Evolutionary conservation across 148 eudicot genomes (phyloP).

Genomic region (Cornus florida): DNA sequence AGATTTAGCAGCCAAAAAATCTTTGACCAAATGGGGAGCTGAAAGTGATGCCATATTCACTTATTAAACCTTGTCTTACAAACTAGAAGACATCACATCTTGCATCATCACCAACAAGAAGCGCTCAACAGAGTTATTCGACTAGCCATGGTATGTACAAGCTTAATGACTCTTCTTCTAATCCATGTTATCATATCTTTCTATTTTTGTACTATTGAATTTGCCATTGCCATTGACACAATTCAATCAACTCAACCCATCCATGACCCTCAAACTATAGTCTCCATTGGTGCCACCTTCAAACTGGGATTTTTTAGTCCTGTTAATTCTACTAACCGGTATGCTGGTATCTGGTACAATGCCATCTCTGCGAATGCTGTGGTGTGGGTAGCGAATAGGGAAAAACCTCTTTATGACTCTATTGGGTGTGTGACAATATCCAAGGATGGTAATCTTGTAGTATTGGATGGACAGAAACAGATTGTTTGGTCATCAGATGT

Average conservation of each 20-base stretch:
- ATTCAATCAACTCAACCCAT: constrained; percentile 21
- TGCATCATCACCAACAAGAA: too few relatives aligned
- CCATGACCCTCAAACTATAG: constrained; percentile 28
- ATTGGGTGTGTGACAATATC: constrained; percentile 32
- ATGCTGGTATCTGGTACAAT: constrained; percentile 47
- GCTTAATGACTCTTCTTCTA: neutral
- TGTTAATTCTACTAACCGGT: constrained; percentile 29
- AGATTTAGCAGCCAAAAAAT: too few relatives aligned
- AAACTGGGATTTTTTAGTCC: constrained; percentile 51
- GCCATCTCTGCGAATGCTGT: constrained; percentile 14
- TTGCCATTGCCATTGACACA: constrained; percentile 18
- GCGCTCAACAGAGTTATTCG: too few relatives aligned
- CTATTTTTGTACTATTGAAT: neutral
- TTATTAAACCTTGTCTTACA: too few relatives aligned
- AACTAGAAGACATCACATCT: too few relatives aligned
- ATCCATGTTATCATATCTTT: neutral
- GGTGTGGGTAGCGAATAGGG: constrained; percentile 48
- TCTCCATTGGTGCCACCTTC: constrained; percentile 29
- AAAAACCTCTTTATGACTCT: constrained; percentile 41
- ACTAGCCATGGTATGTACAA: too few relatives aligned
- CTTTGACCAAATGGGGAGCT: too few relatives aligned
- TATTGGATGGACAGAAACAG: constrained; percentile 27
- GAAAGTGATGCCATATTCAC: too few relatives aligned
- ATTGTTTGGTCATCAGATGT: constrained; percentile 44
- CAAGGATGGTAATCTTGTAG: constrained; percentile 35